Conservation (phyloP, 805 yeast genomes). For the Metschnikowia aberdeeniae region DNA sequence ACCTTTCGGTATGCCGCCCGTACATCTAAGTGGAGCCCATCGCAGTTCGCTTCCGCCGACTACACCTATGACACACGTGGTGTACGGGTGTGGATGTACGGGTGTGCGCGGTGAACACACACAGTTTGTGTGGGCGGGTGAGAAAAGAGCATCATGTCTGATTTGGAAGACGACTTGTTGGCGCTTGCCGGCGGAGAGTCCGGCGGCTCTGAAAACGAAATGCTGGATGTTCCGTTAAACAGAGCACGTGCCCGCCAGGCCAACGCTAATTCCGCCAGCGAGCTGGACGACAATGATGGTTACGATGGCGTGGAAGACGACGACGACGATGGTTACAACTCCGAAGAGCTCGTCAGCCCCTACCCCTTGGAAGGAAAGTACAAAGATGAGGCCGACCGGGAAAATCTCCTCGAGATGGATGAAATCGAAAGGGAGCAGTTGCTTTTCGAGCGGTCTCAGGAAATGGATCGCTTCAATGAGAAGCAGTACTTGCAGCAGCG, state of each 20-base stretch:
- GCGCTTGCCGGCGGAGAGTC: slow-evolving; percentile 65
- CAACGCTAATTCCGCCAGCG: slow-evolving; percentile 8
- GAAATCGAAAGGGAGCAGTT: slow-evolving; percentile 91
- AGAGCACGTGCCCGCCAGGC: slow-evolving; percentile 21
- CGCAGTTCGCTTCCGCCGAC: no score
- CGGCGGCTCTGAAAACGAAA: slow-evolving; percentile 52
- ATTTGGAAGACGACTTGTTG: slow-evolving; percentile 88
- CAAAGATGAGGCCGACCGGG: slow-evolving; percentile 76
- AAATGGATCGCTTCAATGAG: slow-evolving; percentile 83
- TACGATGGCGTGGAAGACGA: slow-evolving; percentile 17
- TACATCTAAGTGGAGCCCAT: no score
- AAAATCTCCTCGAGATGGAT: slow-evolving; percentile 63
- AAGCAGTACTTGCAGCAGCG: slow-evolving; percentile 79
- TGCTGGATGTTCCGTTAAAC: slow-evolving; percentile 26
- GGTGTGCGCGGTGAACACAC: slow-evolving; percentile 3
- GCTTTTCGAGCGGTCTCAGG: slow-evolving; percentile 88
- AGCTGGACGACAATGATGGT: slow-evolving; percentile 25
- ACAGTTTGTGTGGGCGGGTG: neutral
- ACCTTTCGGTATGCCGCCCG: no score
- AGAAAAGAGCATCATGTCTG: slow-evolving; percentile 51
- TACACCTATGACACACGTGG: no score
- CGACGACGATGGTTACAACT: slow-evolving; percentile 24
- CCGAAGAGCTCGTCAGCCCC: slow-evolving; percentile 52
- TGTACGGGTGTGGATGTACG: slow-evolving; percentile 4
- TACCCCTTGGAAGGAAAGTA: slow-evolving; percentile 93